Conservation (phyloP, 2,329 filamentous ascomycete genomes). For the Botrytis paeoniae region DNA sequence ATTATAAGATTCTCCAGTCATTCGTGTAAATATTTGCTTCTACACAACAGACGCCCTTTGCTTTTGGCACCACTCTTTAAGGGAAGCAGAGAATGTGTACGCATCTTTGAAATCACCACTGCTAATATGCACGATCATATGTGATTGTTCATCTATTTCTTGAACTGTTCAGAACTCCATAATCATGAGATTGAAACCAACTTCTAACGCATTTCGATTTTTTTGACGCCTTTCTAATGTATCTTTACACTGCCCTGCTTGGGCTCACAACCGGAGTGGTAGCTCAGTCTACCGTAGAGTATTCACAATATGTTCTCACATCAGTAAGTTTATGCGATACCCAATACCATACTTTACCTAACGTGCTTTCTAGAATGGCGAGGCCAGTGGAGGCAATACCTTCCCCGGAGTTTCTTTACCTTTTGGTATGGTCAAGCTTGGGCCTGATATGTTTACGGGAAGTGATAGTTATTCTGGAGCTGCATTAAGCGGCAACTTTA, state of each 20-base stretch:
- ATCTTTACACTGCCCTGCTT: background rate
- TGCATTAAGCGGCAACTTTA: conserved; percentile 49
- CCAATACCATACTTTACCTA: background rate
- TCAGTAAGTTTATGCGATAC: conserved; percentile 2
- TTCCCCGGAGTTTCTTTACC: conserved; percentile 25
- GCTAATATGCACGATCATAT: background rate
- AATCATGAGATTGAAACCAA: background rate
- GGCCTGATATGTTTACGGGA: conserved; percentile 40
- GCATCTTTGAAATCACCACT: background rate
- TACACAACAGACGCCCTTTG: background rate
- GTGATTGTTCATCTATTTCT: background rate
- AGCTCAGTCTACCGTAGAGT: conserved; percentile 9
- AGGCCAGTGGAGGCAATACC: conserved; percentile 19
- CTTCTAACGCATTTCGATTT: too few relatives aligned
- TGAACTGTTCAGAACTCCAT: background rate
- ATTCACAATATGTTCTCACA: conserved; percentile 20
- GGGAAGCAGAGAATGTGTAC: background rate
- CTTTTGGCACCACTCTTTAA: background rate
- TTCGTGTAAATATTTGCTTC: background rate
- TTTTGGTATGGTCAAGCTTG: conserved; percentile 26
- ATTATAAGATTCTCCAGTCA: background rate
- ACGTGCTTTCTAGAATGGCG: conserved; percentile 10
- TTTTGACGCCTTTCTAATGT: conserved; percentile 3
- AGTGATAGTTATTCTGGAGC: conserved; percentile 52
- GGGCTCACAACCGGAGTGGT: conserved; percentile 1